Evolutionary conservation across 805 yeast species (phyloP), one percentile per base, ranked within the genome.

Genomic region (Metschnikowia borealis): DNA sequence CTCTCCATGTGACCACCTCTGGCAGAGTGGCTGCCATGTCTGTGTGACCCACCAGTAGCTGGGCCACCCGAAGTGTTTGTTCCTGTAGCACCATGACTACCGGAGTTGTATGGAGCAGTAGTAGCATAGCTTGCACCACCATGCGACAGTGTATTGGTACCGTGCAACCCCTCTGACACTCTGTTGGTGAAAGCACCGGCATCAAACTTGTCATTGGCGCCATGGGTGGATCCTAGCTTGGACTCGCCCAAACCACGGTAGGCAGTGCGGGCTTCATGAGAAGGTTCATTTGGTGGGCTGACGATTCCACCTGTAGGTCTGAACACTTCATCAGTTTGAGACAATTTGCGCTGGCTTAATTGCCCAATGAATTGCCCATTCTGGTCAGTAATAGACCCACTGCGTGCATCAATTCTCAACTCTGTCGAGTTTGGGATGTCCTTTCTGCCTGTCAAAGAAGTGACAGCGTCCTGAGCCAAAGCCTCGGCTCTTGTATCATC

Each of bases 311-410:
- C 56, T 11, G 47, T 40, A 8, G 53, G 44, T 26, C 15, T 36
- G 36, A 20, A 20, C 11, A 41, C 43, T 3, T 26, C n/a, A 1
- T 52, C 49, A 6, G 18, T 23, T n/a, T 53, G 54, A 11, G 58
- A 51, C 48, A 53, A 52, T 23, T 48, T 53, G 21, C 58, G 49
- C 36, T 53, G 56, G 20, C 56, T 51, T 33, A 54, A 53, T 21
- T 54, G 57, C 2, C 51, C 55, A 38, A 54, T 36, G n/a, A 54
- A 51, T 21, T 43, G 54, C 38, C 66, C 69, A 17, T 56, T 55
- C 46, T 66, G 69, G 50, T 68, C 67, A 23, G 62, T 54, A 15
- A 68, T 63, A 14, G 55, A 49, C 7, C 74, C 74, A 18, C 67
- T 58, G 17, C 41, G 40, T 14, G 68, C 69, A 51, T 70, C 67